Evolutionary conservation across 208 protist species (phyloP), one percentile per base, ranked within the genome.

Genomic region (Leishmania braziliensis): DNA sequence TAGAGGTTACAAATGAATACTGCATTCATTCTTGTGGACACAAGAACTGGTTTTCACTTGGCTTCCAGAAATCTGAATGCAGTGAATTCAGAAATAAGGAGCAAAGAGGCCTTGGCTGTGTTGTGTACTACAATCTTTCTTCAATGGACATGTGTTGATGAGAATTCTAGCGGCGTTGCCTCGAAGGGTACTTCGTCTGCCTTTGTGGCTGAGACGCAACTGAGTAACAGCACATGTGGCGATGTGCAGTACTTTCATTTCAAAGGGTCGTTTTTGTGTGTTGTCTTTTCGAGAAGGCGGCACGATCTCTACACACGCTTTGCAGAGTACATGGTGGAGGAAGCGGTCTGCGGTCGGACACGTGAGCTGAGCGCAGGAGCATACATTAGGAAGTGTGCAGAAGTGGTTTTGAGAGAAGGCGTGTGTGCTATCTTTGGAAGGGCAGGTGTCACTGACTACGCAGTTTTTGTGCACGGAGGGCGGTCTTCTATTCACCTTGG

Each of bases 41-140:
- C 78, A 36, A 58, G 46, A 20, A 81, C 69, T 3, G 78, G 78
- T 20, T 81, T 81, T 56, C 70, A 77, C 56, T 10, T 81, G n/a
- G 78, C 70, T 2, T 81, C 78, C 0, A 54, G 50, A 0, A 33
- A 71, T 58, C 56, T 81, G 56, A 60, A 72, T 43, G 10, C 2
- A 0, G 0, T 73, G 4, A n/a, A 46, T 29, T 43, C 16, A 18
- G 29, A 69, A 3, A 26, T 39, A 36, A 77, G 36, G 14, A 81
- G 58, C 58, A 81, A 77, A 71, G n/a, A 16, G 18, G 56, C 70
- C 5, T 53, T 81, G 36, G 78, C 78, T 12, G 78, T 77, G 43
- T 36, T 81, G 29, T 81, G 78, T 29, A 77, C 29, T 48, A 77
- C 54, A 8, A 39, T 81, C 26, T 48, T 77, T 8, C 29, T 77